phyloP scores from a whole-genome alignment of 768 basidiomycete genomes.

The Amanita polypyramis region DNA sequence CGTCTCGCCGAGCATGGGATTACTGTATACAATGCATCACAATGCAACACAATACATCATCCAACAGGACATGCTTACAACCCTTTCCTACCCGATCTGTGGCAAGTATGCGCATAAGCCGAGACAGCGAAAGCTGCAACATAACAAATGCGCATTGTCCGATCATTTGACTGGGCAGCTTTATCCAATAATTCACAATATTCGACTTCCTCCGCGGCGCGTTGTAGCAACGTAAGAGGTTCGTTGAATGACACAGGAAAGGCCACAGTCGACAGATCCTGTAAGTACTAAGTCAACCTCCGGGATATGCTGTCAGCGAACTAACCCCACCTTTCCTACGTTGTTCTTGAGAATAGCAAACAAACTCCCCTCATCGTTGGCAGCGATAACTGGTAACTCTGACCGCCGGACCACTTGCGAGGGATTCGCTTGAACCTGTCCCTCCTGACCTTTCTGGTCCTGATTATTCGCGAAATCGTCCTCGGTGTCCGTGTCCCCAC shows the following conservation, averaged over 20 bases:
- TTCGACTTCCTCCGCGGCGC: conserved; percentile 77
- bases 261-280: conserved; percentile 77
- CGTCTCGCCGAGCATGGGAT: conserved; percentile 83
- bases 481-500: conserved; percentile 44
- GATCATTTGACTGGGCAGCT: conserved; percentile 47
- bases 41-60: conserved; percentile 1
- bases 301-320: neutral
- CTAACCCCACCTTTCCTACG: conserved; percentile 64
- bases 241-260: conserved; percentile 91
- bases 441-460: conserved; percentile 4
- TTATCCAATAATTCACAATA: conserved; percentile 61
- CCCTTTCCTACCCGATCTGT: conserved; percentile 77
- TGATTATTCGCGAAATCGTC: conserved; percentile 17
- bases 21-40: conserved; percentile 34
- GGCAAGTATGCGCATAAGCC: conserved; percentile 69
- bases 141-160: conserved; percentile 59
- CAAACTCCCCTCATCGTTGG: conserved; percentile 72
- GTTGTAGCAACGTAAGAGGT: conserved; percentile 73
- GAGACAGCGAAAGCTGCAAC: conserved; percentile 83
- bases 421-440: conserved; percentile 10
- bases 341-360: conserved; percentile 82
- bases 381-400: conserved; percentile 45
- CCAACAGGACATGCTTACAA: conserved; percentile 46
- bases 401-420: conserved; percentile 37
- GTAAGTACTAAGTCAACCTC: conserved; percentile 1